Evolutionary conservation across 2,329 filamentous ascomycete genomes (phyloP).

Genomic region (Aureobasidium leucospermi): DNA sequence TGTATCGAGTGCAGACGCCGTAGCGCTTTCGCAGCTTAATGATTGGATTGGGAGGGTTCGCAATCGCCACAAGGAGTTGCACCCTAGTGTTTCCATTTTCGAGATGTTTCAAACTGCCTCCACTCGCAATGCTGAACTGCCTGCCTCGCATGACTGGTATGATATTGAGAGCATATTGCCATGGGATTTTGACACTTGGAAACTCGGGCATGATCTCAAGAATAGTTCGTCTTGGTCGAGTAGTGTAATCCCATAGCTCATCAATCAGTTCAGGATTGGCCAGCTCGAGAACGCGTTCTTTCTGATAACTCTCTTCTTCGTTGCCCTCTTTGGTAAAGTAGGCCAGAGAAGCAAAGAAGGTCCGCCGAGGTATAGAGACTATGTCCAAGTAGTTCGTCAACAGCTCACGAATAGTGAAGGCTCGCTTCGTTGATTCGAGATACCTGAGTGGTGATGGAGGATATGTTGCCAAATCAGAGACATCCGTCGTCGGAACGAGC

Average conservation of each 20-base stretch:
- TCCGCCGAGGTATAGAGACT: constrained; percentile 77
- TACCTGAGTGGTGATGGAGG: constrained; percentile 33
- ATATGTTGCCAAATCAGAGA: constrained; percentile 26
- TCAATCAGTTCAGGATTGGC: constrained; percentile 71
- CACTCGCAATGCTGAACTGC: constrained; percentile 87
- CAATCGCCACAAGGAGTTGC: constrained; percentile 29
- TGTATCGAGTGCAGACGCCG: constrained; percentile 84
- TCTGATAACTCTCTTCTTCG: constrained; percentile 47
- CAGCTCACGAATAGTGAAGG: constrained; percentile 63
- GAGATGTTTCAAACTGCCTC: constrained; percentile 39
- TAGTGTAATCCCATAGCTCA: constrained; percentile 94
- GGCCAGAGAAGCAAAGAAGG: constrained; percentile 72
- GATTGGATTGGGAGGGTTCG: constrained; percentile 48
- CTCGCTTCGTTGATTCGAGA: constrained; percentile 31
- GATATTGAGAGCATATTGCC: constrained; percentile 60
- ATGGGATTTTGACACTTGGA: constrained; percentile 72
- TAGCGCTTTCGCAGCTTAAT: constrained; percentile 86
- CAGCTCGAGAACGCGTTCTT: constrained; percentile 77
- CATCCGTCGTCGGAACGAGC: constrained; percentile 35
- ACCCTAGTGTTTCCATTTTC: constrained; percentile 22
- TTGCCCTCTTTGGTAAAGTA: constrained; percentile 64
- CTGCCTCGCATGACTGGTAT: constrained; percentile 81
- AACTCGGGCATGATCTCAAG: constrained; percentile 92
- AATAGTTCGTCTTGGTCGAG: constrained; percentile 80
- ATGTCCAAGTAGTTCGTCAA: constrained; percentile 82